Evolutionary conservation across 768 basidiomycete genomes (phyloP).

Genomic region (Melanogaster broomeanus): DNA sequence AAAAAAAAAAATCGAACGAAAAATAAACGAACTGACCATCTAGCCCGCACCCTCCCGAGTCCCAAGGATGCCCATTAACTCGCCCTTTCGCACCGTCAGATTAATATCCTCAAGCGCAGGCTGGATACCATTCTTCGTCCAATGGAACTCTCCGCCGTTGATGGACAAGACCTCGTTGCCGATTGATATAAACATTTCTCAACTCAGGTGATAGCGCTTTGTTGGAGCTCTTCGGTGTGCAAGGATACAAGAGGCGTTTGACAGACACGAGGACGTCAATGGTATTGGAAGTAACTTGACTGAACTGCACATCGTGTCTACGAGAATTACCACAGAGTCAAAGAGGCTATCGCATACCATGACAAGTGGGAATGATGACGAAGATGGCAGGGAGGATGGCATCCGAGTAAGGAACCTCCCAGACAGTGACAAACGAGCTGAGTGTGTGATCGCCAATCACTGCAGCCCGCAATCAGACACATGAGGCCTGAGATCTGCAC

Average conservation of each 20-base stretch:
- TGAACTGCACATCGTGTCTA: conserved; percentile 44
- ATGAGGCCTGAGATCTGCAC: background rate
- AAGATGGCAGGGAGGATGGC: conserved; percentile 96
- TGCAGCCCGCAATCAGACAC: conserved; percentile 13
- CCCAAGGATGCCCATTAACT: conserved; percentile 85
- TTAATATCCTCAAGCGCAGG: conserved; percentile 74
- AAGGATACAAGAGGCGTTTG: conserved; percentile 78
- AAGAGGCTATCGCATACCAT: conserved; percentile 52
- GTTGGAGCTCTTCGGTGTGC: conserved; percentile 75
- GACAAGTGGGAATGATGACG: conserved; percentile 84
- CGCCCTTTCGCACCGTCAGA: conserved; percentile 76
- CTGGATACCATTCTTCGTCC: conserved; percentile 62
- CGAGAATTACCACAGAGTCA: background rate
- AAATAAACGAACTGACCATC: conserved; percentile 60
- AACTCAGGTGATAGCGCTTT: conserved; percentile 65
- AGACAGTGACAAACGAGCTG: conserved; percentile 78
- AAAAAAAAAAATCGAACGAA: no score
- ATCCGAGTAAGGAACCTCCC: conserved; percentile 79
- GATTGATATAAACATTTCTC: conserved; percentile 41
- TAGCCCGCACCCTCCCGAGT: conserved; percentile 86
- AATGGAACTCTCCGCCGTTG: conserved; percentile 76
- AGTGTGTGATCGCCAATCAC: conserved; percentile 82
- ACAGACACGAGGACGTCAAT: conserved; percentile 88
- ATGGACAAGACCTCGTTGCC: conserved; percentile 77
- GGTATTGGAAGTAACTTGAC: conserved; percentile 74